Evolutionary conservation across 805 yeast genomes (phyloP).

Genomic region (Henningerozyma blattae): DNA sequence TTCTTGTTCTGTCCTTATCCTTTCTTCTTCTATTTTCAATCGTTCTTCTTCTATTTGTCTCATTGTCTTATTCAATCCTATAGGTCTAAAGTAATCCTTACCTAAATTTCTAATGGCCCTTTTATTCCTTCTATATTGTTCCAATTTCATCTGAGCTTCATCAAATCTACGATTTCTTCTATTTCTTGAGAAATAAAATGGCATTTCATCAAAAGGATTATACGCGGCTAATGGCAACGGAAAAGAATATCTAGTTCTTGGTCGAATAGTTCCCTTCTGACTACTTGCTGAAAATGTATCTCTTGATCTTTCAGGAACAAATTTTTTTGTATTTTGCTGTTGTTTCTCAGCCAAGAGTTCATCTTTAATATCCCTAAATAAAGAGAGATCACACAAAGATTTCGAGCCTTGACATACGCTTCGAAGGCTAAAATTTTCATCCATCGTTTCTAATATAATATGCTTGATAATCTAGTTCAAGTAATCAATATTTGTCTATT

Average conservation of each 20-base stretch:
- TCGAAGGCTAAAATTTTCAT: too few species aligned
- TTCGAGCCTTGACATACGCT: too few species aligned
- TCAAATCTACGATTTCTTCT: slow-evolving; percentile 7
- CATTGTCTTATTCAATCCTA: slow-evolving; percentile 49
- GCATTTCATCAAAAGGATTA: slow-evolving; percentile 11
- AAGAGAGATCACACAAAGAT: slow-evolving; percentile 8
- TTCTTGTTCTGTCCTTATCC: background rate
- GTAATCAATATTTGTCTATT: too few species aligned
- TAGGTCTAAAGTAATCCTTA: slow-evolving; percentile 37
- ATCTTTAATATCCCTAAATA: slow-evolving; percentile 12
- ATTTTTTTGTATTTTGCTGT: background rate
- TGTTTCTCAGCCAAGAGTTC: slow-evolving; percentile 1
- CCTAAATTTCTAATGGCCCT: slow-evolving; percentile 33
- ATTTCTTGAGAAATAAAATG: slow-evolving; percentile 7
- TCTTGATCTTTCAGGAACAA: background rate
- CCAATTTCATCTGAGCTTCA: slow-evolving; percentile 12
- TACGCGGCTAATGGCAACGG: slow-evolving; percentile 15
- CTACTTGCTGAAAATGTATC: background rate
- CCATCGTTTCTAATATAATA: too few species aligned
- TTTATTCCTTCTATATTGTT: slow-evolving; percentile 5
- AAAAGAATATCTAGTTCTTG: background rate
- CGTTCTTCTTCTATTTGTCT: slow-evolving; percentile 18
- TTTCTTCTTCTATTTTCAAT: slow-evolving; percentile 18
- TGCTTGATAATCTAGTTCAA: too few species aligned
- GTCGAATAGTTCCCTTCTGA: background rate